These are phyloP conservation scores for Pseudocercospora musae DNA, from an alignment of 2,329 filamentous ascomycete genomes.

Conservation along the genomic window DNA sequence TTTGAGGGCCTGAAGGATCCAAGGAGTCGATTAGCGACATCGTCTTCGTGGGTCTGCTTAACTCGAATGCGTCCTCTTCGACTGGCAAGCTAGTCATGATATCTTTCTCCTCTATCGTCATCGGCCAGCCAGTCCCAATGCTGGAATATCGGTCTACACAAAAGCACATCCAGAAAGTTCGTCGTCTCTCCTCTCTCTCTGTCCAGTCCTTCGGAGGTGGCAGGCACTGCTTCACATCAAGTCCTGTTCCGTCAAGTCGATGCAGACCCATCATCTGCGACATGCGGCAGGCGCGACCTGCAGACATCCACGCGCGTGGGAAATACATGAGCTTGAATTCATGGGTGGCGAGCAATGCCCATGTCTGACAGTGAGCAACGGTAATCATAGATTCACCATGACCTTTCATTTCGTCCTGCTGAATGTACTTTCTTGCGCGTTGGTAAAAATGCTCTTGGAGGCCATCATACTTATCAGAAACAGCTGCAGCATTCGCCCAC, in stretches of 20 bases:
- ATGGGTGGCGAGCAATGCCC: conserved; percentile 73
- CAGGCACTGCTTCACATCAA: conserved; percentile 91
- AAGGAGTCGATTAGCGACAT: conserved; percentile 68
- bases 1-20: conserved; percentile 66
- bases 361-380: conserved; percentile 80
- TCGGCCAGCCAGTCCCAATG: conserved; percentile 95
- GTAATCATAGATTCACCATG: conserved; percentile 87
- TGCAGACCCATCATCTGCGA: conserved; percentile 92
- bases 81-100: conserved; percentile 81
- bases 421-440: conserved; percentile 82
- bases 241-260: conserved; percentile 72
- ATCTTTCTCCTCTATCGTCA: conserved; percentile 88
- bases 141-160: conserved; percentile 88
- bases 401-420: conserved; percentile 85
- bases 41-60: conserved; percentile 71
- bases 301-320: conserved; percentile 89
- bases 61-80: conserved; percentile 79
- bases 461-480: conserved; percentile 74
- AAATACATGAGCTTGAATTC: conserved; percentile 99
- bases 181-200: conserved; percentile 82
- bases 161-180: conserved; percentile 95
- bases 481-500: conserved; percentile 88
- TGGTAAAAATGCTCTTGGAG: conserved; percentile 88
- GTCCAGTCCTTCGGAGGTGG: conserved; percentile 88
- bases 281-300: conserved; percentile 75